Base-by-base conservation (phyloP, 2,329 filamentous ascomycete genomes). In the Verticillium nonalfalfae region DNA sequence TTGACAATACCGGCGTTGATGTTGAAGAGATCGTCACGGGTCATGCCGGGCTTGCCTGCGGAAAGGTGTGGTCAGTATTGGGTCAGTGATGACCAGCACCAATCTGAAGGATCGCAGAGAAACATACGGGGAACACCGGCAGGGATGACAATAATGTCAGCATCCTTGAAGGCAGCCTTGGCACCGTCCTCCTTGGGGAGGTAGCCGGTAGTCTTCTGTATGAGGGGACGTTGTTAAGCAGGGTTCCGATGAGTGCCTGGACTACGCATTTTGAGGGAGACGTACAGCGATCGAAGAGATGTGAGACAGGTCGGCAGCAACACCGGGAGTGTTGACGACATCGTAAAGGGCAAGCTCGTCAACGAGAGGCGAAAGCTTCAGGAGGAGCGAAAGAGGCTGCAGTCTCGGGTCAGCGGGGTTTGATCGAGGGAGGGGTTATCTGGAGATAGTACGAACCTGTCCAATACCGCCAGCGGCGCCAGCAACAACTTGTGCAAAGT, bases 1-100 rank as follows among this genome's bases (percentile, higher is more conserved):
- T 95, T 92, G 74, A 99, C 95, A 74, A 99, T 99, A 71, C 93
- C 91, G 64, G 95, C 95, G 78, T 99, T 99, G 85, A 97, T 97
- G 82, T 97, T 97, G 90, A 99, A 99, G 63, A 99, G 91, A 75
- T 98, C 95, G 73, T 99, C 95, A 81, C 95, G 93, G 78, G 91
- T 97, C 95, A 99, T 99, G 73, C 95, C 95, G 71, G 95, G 95
- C 86, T 98, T 98, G 81, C 94, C 94, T 97, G 67, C 62, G 63
- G 52, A 21, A 33, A 21, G 21, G 52, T 15, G 59, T 34, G 7
- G 67, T 70, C 55, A 72, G 67, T 71, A 13, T 11, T 21, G 45
- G 7, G 45, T 11, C 21, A 3, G 21, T 10, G n/a, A 50, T 18
- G 4, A 11, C 3, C 13, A 15, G n/a, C 39, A 45, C 59, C 11